Base-by-base conservation (phyloP, 2,329 filamentous ascomycete genomes). In the Polychaeton citri region DNA sequence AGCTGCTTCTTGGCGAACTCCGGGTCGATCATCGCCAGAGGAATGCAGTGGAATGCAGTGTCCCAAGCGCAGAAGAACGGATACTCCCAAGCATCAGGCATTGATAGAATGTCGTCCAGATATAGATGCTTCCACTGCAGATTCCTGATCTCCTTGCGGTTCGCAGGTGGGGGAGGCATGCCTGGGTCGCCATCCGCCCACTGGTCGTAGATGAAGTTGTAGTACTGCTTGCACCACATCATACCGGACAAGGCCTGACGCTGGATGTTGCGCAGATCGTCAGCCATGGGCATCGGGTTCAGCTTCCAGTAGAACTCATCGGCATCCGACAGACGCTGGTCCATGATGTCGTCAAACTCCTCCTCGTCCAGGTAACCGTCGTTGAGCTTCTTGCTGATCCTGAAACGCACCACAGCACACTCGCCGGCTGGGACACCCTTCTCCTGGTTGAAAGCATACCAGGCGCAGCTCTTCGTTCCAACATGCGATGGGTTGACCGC, bases 71-170 rank as follows among this genome's bases (percentile, higher is more conserved):
- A 87, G 57, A 95, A 95, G 66, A 95, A 96, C 0, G 88, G 88
- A 50, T 96, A 96, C 53, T 96, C 88, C 88, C 88, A 96, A 0
- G 87, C 94, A 58, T 96, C 88, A 1, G 88, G 90, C 88, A 96
- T 95, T 1, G 88, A 95, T 21, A 96, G 60, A 42, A 96, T 86
- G 55, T 96, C 88, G 47, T 96, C 90, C 48, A 93, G 76, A 59
- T 95, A 74, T 71, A 96, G 77, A 59, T 96, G 88, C 53, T 82
- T 92, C 90, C 90, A 96, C 43, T 92, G 76, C 24, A 74, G 66
- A 54, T 96, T 96, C 41, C 88, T 77, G 38, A 96, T 72, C 2
- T 73, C 69, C 58, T 90, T 93, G 37, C 88, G 73, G 26, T 73
- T 71, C 1, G 80, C 68, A 1, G 88, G 88, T 18, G 90, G 90